Evolutionary conservation across 495 filamentous ascomycete species (phyloP).

Genomic region (Aspergillus leporis): DNA sequence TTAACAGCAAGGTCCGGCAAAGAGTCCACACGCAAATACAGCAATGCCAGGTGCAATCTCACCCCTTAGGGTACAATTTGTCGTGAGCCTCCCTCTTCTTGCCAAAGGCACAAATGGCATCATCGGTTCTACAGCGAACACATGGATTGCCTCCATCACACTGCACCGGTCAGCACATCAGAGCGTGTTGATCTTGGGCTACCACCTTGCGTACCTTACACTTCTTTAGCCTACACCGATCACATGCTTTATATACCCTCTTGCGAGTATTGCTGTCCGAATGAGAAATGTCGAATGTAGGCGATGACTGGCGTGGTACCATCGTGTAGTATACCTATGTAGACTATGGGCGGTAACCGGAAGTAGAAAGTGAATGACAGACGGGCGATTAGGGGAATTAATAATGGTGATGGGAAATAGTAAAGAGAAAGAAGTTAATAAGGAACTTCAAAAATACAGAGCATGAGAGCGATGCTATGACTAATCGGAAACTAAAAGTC

Average conservation of each 20-base stretch:
- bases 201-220: constrained; percentile 55
- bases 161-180: constrained; percentile 39
- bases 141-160: constrained; percentile 63
- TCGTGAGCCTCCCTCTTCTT: constrained; percentile 63
- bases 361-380: no score
- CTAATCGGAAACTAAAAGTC: no score
- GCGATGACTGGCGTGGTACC: constrained; percentile 49
- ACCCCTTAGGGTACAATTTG: constrained; percentile 66
- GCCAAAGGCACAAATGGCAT: constrained; percentile 62
- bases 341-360: constrained; percentile 5
- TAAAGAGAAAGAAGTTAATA: no score
- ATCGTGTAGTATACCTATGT: constrained; percentile 31
- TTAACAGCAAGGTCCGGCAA: constrained; percentile 8
- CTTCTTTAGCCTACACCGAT: constrained; percentile 64
- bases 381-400: no score
- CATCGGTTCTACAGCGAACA: constrained; percentile 58
- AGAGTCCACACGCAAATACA: no score
- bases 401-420: no score
- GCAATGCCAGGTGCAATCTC: constrained; percentile 32
- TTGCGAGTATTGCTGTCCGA: constrained; percentile 52
- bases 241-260: constrained; percentile 59
- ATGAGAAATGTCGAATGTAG: constrained; percentile 45
- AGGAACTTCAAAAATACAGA: no score
- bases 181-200: constrained; percentile 23
- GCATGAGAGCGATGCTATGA: no score